These are phyloP conservation scores for Lachnellula arida DNA, from an alignment of 2,329 filamentous ascomycete species.

Conservation along the genomic window DNA sequence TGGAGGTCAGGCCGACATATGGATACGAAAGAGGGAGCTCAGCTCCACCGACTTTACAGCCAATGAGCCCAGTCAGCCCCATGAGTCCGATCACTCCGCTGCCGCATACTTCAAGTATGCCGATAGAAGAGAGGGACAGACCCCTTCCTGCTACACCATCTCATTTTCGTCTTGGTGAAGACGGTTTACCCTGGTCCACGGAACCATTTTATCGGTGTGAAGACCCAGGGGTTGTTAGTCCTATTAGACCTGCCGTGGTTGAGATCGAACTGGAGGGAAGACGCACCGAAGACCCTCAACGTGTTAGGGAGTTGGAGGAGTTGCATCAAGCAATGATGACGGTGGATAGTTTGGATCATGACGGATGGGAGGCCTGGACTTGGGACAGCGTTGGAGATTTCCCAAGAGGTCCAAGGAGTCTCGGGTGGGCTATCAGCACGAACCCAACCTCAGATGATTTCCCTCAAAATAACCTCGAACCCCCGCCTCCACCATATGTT, in stretches of 20 bases:
- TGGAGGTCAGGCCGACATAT: conserved; percentile 6
- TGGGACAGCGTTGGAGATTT: conserved; percentile 24
- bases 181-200: conserved; percentile 30
- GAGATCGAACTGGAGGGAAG: conserved; percentile 15
- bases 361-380: conserved; percentile 26
- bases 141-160: conserved; percentile 29
- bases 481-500: conserved; percentile 25
- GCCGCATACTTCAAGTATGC: neutral
- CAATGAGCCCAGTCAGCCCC: conserved; percentile 16
- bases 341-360: conserved; percentile 26
- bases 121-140: conserved; percentile 13
- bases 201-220: conserved; percentile 24
- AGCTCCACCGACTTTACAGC: conserved; percentile 21
- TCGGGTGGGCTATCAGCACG: conserved; percentile 30
- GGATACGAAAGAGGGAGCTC: conserved; percentile 23
- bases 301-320: conserved; percentile 25
- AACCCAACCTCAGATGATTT: conserved; percentile 10
- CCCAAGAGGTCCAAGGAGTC: conserved; percentile 25
- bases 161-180: conserved; percentile 30
- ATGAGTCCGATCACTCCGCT: conserved; percentile 11
- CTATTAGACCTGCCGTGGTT: conserved; percentile 1
- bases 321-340: conserved; percentile 33
- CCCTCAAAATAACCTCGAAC: neutral
- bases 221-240: conserved; percentile 6
- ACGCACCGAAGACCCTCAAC: conserved; percentile 27